These are phyloP conservation scores for Parastagonospora avenae DNA, from an alignment of 2,329 filamentous ascomycete genomes.

Conservation along the genomic window DNA sequence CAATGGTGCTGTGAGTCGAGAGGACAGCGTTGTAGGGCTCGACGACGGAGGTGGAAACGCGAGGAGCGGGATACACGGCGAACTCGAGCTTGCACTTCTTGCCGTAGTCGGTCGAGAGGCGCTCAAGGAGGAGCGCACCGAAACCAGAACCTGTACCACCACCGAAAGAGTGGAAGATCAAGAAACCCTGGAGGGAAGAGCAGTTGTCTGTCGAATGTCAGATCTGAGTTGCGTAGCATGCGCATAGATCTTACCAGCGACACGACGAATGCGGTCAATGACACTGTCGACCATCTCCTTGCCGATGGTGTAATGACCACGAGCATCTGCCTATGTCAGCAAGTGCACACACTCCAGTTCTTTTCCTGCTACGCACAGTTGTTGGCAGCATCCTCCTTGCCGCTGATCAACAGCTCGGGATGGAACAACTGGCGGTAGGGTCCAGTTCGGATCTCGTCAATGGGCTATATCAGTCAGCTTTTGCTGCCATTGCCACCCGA, in stretches of 20 bases:
- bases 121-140: conserved; percentile 73
- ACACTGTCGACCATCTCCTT: conserved; percentile 77
- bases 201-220: conserved; percentile 65
- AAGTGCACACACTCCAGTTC: neutral
- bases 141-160: conserved; percentile 76
- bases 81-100: conserved; percentile 82
- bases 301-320: conserved; percentile 76
- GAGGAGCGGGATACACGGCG: conserved; percentile 72
- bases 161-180: conserved; percentile 77
- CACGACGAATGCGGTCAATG: conserved; percentile 71
- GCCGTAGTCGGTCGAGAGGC: conserved; percentile 73
- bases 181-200: conserved; percentile 73
- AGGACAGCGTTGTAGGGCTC: conserved; percentile 77
- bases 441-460: conserved; percentile 75
- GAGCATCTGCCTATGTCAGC: conserved; percentile 59
- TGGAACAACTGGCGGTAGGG: conserved; percentile 72
- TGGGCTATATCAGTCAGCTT: conserved; percentile 54
- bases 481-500: neutral
- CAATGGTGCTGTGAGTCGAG: conserved; percentile 75
- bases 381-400: conserved; percentile 78
- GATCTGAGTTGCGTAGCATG: neutral
- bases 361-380: conserved; percentile 60
- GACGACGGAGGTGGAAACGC: conserved; percentile 72
- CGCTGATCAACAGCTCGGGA: conserved; percentile 72
- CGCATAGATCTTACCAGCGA: conserved; percentile 60